Evolutionary conservation across 1,284 basidiomycete genomes (phyloP).

Genomic region (Omphalotus olearius): DNA sequence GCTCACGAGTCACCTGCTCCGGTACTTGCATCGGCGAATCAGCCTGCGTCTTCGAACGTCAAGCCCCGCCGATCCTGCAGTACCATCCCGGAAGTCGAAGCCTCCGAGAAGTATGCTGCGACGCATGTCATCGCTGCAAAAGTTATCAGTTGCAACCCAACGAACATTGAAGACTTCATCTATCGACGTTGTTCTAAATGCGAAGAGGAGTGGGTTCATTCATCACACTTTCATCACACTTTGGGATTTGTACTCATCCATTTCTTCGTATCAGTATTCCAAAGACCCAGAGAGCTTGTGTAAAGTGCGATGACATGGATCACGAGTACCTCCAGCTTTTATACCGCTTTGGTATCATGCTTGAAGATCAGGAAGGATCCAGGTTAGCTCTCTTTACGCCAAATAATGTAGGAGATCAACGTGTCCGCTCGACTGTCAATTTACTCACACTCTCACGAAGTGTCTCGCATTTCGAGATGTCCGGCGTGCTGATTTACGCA

Average conservation of each 20-base stretch:
- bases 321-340: constrained; percentile 41
- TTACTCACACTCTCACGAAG: constrained; percentile 23
- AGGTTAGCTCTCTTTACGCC: constrained; percentile 40
- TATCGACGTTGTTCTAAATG: constrained; percentile 50
- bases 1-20: background rate
- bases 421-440: constrained; percentile 14
- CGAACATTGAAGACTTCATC: constrained; percentile 42
- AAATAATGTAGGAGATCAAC: constrained; percentile 28
- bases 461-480: constrained; percentile 40
- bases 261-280: constrained; percentile 35
- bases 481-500: constrained; percentile 34
- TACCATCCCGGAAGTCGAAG: constrained; percentile 35
- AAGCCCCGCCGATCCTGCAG: constrained; percentile 17
- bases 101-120: constrained; percentile 28
- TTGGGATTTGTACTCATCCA: background rate
- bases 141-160: constrained; percentile 56
- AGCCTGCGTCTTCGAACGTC: constrained; percentile 16
- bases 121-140: constrained; percentile 46
- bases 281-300: constrained; percentile 38
- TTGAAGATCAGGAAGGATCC: constrained; percentile 44
- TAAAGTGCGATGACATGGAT: constrained; percentile 47
- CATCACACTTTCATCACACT: background rate
- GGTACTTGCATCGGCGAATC: background rate
- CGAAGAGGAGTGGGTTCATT: constrained; percentile 37
- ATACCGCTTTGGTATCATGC: constrained; percentile 43